phyloP scores from a whole-genome alignment of 169 alveolate genomes.

The Cryptosporidium ryanae region DNA sequence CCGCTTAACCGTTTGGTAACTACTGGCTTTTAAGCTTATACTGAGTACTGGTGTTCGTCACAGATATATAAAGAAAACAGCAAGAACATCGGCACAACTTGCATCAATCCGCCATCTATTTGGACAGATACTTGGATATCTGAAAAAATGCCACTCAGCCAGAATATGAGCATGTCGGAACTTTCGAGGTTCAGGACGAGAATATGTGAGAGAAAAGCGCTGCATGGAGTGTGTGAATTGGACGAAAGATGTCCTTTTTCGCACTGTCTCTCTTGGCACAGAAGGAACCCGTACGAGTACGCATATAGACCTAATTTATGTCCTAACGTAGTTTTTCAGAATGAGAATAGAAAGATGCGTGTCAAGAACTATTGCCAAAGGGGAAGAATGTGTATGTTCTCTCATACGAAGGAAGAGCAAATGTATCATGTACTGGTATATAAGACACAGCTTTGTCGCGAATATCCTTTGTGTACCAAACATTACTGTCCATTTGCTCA shows the following conservation, averaged over 20 bases:
- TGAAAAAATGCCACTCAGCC: constrained; percentile 64
- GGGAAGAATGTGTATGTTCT: constrained; percentile 75
- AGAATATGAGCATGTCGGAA: constrained; percentile 74
- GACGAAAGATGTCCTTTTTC: constrained; percentile 72
- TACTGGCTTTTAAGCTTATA: too few species aligned
- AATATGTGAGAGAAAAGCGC: constrained; percentile 72
- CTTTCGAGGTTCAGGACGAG: constrained; percentile 75
- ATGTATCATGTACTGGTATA: constrained; percentile 73
- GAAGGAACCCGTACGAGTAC: constrained; percentile 70
- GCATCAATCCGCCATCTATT: neutral
- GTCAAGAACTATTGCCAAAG: constrained; percentile 73
- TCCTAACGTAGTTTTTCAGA: constrained; percentile 70
- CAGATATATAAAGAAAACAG: neutral
- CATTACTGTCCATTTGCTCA: constrained; percentile 75
- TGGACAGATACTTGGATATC: neutral
- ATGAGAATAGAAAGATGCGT: constrained; percentile 73
- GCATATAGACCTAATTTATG: constrained; percentile 72
- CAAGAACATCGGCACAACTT: neutral
- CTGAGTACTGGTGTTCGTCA: neutral
- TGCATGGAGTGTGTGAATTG: constrained; percentile 72
- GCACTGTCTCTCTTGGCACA: constrained; percentile 75
- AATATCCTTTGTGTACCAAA: constrained; percentile 68
- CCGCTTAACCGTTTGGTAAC: neutral
- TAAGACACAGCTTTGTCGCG: constrained; percentile 67
- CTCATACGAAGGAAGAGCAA: constrained; percentile 74